Percentiles rank a stretch among this genome's conserved stretches.
Evolutionary conservation across 2,329 filamentous ascomycete genomes (phyloP).

Genomic region (Phialophora macrospora): DNA sequence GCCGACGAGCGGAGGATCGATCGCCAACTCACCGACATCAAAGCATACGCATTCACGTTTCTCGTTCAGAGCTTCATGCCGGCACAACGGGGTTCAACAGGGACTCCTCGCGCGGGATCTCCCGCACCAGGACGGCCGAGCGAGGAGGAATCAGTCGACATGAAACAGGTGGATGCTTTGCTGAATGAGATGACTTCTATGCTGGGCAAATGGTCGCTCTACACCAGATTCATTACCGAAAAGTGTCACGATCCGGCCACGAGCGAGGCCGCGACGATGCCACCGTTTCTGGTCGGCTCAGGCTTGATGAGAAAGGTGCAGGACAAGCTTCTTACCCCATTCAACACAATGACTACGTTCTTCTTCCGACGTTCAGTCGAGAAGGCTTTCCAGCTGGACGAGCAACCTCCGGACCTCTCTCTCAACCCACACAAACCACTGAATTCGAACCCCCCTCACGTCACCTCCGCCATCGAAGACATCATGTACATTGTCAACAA

Average conservation of each 20-base stretch:
- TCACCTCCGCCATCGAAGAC: conserved; percentile 94
- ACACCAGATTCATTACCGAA: conserved; percentile 82
- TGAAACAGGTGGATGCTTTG: conserved; percentile 91
- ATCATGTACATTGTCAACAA: conserved; percentile 99
- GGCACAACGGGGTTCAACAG: conserved; percentile 64
- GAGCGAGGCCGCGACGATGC: conserved; percentile 65
- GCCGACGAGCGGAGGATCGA: conserved; percentile 84
- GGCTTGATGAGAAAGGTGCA: conserved; percentile 79
- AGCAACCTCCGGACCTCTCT: conserved; percentile 78
- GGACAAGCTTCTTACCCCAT: conserved; percentile 74
- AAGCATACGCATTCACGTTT: conserved; percentile 97
- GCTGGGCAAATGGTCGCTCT: conserved; percentile 91
- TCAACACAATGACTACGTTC: conserved; percentile 92
- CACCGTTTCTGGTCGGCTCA: conserved; percentile 76
- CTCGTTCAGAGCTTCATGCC: conserved; percentile 91
- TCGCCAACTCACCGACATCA: conserved; percentile 88
- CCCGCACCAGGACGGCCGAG: conserved; percentile 72
- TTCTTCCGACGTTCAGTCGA: conserved; percentile 96
- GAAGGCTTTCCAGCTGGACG: conserved; percentile 96
- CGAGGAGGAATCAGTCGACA: conserved; percentile 92
- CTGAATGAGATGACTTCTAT: conserved; percentile 89
- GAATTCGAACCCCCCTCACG: conserved; percentile 80
- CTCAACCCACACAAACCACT: conserved; percentile 74
- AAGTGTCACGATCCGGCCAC: conserved; percentile 71
- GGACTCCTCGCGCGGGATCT: conserved; percentile 73